Evolutionary conservation across 768 basidiomycete species (phyloP), one percentile per base, ranked within the genome.

Genomic region (Rhizopogon sp.): DNA sequence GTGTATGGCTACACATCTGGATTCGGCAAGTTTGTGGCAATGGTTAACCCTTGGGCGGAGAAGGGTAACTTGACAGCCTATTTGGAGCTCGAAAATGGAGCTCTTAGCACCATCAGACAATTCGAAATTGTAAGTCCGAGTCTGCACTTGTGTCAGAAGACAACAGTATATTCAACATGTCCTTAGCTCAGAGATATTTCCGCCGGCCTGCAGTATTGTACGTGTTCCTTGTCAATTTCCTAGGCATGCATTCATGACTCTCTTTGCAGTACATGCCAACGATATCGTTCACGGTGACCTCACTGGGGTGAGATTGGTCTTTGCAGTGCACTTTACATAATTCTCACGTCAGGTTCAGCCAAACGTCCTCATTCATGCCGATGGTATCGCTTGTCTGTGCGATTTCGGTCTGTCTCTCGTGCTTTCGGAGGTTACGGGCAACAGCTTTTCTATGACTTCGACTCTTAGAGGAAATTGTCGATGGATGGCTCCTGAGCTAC

Each of bases 381-480:
- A 73, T 16, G 72, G 74, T 20, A 72, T 72, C 31, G 78, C 74
- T 1, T 72, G 72, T 25, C 61, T 81, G 7, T 70, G 71, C 37
- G 78, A 80, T 55, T 79, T 80, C 52, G 78, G 79, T 5, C 59
- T 80, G 2, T 80, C 78, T 2, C 71, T 64, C 22, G 64, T 79
- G 50, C 58, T 69, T 35, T 65, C 64, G 1, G 70, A 75, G 35
- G 59, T 75, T 29, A 61, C 70, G 43, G 65, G 66, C 17, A 33
- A 20, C 64, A 16, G 5, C 67, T 62, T 55, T 45, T 33, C 45
- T 33, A 17, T 29, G 29, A 47, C 45, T 1, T 47, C 45, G 11
- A 33, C 17, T 3, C 31, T 33, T n/a, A 33, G 31, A 25, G 77
- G 77, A 3, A 71, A 74, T 8, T 68, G 75, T 20, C 70, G 77